phyloP scores from a whole-genome alignment of 116 monocot species.

The Cymodocea nodosa region DNA sequence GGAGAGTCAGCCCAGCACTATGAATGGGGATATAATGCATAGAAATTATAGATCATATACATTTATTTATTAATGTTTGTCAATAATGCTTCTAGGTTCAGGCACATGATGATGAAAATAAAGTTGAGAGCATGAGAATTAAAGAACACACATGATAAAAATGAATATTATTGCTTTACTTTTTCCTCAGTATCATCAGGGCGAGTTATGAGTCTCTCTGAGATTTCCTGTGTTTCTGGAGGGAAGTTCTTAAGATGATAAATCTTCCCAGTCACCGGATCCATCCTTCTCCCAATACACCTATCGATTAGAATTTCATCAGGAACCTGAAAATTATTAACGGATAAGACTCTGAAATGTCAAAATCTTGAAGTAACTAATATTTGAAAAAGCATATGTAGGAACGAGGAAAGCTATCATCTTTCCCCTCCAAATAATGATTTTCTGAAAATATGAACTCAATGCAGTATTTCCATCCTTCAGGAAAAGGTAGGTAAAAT shows the following conservation, averaged over 20 bases:
- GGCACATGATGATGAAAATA: neutral
- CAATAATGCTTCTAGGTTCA: too few relatives aligned
- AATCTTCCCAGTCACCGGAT: slow-evolving; percentile 83
- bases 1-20: too few relatives aligned
- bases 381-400: too few relatives aligned
- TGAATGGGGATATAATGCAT: too few relatives aligned
- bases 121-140: neutral
- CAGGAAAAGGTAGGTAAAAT: too few relatives aligned
- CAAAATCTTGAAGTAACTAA: neutral
- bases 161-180: slow-evolving; percentile 17
- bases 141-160: neutral
- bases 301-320: slow-evolving; percentile 88
- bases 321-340: slow-evolving; percentile 62
- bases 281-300: slow-evolving; percentile 94
- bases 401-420: too few relatives aligned
- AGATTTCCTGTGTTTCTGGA: slow-evolving; percentile 76
- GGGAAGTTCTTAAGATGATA: slow-evolving; percentile 75
- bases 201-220: slow-evolving; percentile 57
- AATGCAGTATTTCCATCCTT: too few relatives aligned
- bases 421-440: too few relatives aligned
- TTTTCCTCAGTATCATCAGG: slow-evolving; percentile 82
- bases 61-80: too few relatives aligned
- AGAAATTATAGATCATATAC: too few relatives aligned
- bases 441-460: too few relatives aligned
- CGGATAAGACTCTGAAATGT: slow-evolving; percentile 11